Base-by-base conservation (phyloP, 805 yeast genomes). In the Hanseniaspora lachancei region DNA sequence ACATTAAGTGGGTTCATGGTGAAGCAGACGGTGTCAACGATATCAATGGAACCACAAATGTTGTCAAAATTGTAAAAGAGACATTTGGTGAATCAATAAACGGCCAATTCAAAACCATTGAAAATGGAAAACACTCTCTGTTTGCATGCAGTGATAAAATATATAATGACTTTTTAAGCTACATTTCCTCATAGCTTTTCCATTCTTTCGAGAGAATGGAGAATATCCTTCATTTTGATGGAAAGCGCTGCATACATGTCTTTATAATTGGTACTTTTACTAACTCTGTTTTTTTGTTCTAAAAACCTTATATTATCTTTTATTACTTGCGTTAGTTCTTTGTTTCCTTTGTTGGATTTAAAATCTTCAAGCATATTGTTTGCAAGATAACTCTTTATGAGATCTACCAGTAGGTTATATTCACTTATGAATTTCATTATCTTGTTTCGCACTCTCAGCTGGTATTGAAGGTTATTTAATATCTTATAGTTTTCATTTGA, bases 1-100 rank as follows among this genome's bases (percentile, higher is more conserved):
- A 86, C 0, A 62, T 84, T 4, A 64, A 81, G 34, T 68, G 85
- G 12, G 61, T 78, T 44, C 91, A 84, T 64, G 89, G 91, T 34
- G 70, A 72, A 9, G 69, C 66, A n/a, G 95, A 86, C 64, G 67
- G 73, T 39, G 74, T 85, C 61, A 85, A 83, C 64, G 79, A 76
- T 64, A 66, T 71, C 41, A 67, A 71, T 18, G 80, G 76, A 5
- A 71, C 82, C 20, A 64, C 70, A 57, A 61, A 66, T 54, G 80
- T 79, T 55, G 62, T 71, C 48, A 62, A 66, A 0, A 57, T 67
- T 18, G 63, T 69, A 57, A 46, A 27, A 5, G 23, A 46, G 5
- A 46, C 34, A 39, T 53, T 46, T 21, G 35, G 27, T 16, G 36
- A 29, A 9, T 15, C 18, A 20, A 32, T 53, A 13, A 18, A 38